These are phyloP conservation scores for Rozella allomycis DNA, from an alignment of 371 early-diverging fungal species.

Conservation along the genomic window DNA sequence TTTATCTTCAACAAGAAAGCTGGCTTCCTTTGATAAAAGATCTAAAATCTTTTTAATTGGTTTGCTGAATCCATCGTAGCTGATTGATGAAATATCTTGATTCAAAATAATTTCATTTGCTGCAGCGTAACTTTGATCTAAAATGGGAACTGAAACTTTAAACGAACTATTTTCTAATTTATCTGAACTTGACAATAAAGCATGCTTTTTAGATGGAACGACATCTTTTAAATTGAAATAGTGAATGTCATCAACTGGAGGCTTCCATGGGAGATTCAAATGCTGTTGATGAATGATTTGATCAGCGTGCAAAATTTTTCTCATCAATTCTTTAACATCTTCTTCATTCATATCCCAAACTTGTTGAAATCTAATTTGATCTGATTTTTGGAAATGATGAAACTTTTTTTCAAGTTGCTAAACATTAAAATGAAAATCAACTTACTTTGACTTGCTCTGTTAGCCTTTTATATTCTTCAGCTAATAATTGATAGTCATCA, in stretches of 20 bases:
- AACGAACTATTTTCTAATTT: constrained; percentile 3
- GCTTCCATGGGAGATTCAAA: constrained; percentile 16
- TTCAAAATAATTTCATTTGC: constrained; percentile 1
- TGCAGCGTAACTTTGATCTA: background rate
- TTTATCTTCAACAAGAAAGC: constrained; percentile 25
- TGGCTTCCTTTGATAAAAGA: constrained; percentile 20
- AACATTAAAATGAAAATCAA: constrained; percentile 1
- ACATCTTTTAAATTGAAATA: too few relatives aligned
- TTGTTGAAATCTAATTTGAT: constrained; percentile 16
- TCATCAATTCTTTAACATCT: too few relatives aligned
- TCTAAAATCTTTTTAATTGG: constrained; percentile 18
- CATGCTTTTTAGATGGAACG: too few relatives aligned
- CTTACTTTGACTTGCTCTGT: constrained; percentile 20
- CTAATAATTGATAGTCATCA: constrained; percentile 14
- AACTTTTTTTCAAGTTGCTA: constrained; percentile 29
- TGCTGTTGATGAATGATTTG: constrained; percentile 26
- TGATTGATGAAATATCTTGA: constrained; percentile 3
- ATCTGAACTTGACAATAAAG: constrained; percentile 9
- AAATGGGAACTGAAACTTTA: background rate
- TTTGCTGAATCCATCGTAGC: constrained; percentile 8
- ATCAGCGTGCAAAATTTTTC: too few relatives aligned
- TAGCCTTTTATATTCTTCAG: constrained; percentile 26
- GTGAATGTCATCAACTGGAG: constrained; percentile 8
- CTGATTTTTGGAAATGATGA: constrained; percentile 20
- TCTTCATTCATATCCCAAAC: constrained; percentile 30